Evolutionary conservation across 495 filamentous ascomycete genomes (phyloP), one percentile per base, ranked within the genome.

Genomic region (Aspergillus nidulans): DNA sequence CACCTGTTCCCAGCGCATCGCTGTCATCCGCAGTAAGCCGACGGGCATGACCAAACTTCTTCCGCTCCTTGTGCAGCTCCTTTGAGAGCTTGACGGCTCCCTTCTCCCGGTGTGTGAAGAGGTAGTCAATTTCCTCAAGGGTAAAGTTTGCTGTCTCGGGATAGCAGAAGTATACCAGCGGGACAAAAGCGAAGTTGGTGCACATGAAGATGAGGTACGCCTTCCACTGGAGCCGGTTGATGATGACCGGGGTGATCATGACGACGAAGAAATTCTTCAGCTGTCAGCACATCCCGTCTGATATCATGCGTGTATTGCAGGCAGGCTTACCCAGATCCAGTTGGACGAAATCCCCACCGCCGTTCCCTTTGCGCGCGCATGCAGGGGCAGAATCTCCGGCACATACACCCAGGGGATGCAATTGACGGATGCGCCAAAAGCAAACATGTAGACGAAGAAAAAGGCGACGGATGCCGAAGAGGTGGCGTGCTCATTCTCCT

Each of bases 191-290:
- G 18, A 73, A 69, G 58, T 85, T 85, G 56, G 82, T 78, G 38
- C 75, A 73, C 56, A 77, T 79, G 66, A 79, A 87, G 46, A 85
- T 79, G 56, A 86, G 69, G 63, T 81, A 86, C 53, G 79, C 80
- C 53, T 77, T 71, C 83, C 82, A 87, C 12, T 72, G 67, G 1
- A 84, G 62, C 32, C 67, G 72, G 24, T 75, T 66, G 58, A 84
- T 81, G 24, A 80, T 77, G 4, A 77, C 63, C 1, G 80, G 81
- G 0, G 82, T 85, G 53, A 83, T 78, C 70, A 82, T 76, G 26
- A 84, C 82, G 30, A 87, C 76, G 51, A 76, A 73, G 56, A 82
- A 84, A 59, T 83, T 83, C 59, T 62, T 9, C 19, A 13, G 3
- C 28, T 20, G 41, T 50, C 34, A 59, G 49, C 28, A 55, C 13